phyloP scores from a whole-genome alignment of 1,284 basidiomycete species.

The Erythrobasidium hasegawianum region DNA sequence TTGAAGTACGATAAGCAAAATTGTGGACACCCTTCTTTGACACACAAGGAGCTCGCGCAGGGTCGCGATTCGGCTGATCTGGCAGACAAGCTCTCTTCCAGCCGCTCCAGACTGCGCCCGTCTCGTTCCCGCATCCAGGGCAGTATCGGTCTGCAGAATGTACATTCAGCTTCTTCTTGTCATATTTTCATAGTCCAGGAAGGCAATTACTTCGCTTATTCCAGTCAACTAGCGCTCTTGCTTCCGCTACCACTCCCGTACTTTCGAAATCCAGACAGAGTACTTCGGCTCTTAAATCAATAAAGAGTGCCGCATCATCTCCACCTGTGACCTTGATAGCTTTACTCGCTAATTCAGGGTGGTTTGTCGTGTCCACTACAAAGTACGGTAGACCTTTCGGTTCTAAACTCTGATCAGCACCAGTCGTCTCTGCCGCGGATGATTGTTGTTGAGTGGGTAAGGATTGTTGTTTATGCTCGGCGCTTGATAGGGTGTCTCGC shows the following conservation, averaged over 20 bases:
- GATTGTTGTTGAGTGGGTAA: conserved; percentile 50
- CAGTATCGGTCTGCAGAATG: conserved; percentile 62
- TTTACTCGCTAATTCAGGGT: conserved; percentile 54
- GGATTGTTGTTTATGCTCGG: conserved; percentile 50
- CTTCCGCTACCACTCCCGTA: conserved; percentile 69
- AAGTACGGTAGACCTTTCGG: conserved; percentile 74
- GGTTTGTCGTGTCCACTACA: conserved; percentile 65
- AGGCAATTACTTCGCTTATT: conserved; percentile 77
- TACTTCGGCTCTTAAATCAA: conserved; percentile 53
- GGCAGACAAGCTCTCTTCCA: conserved; percentile 86
- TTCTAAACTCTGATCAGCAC: conserved; percentile 56
- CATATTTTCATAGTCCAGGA: background rate
- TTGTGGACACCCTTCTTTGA: conserved; percentile 76
- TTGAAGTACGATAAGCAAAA: conserved; percentile 53
- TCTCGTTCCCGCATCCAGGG: conserved; percentile 73
- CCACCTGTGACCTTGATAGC: conserved; percentile 47
- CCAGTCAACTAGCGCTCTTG: conserved; percentile 81
- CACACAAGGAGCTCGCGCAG: conserved; percentile 50
- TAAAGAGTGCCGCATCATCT: conserved; percentile 58
- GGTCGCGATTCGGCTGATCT: conserved; percentile 65
- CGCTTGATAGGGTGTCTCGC: conserved; percentile 47
- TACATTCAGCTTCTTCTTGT: conserved; percentile 22
- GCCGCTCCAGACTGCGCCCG: conserved; percentile 87
- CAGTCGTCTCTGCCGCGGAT: conserved; percentile 40
- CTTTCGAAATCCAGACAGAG: conserved; percentile 56